A percentile compares a stretch with the other conserved stretches of the same genome.
phyloP scores from a whole-genome alignment of 2,329 filamentous ascomycete genomes.

The Pestalotiopsis sp. region DNA sequence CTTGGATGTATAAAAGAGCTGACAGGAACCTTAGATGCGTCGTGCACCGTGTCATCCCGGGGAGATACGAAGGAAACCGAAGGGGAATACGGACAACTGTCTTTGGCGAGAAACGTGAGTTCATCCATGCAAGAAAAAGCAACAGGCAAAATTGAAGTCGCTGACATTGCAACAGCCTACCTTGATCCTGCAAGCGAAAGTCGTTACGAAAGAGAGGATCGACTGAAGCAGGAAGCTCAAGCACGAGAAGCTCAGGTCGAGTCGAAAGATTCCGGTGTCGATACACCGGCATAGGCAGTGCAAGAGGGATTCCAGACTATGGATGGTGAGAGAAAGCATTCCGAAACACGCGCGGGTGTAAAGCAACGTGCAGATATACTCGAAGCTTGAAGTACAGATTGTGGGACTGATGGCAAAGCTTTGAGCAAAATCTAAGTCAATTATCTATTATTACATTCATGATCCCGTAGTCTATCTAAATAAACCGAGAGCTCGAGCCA shows the following conservation, averaged over 20 bases:
- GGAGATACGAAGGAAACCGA: conserved; percentile 36
- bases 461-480: too few species aligned
- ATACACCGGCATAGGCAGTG: background rate
- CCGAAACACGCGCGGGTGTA: too few species aligned
- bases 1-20: conserved; percentile 26
- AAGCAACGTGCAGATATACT: too few species aligned
- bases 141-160: background rate
- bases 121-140: conserved; percentile 12
- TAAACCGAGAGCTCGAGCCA: too few species aligned
- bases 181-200: conserved; percentile 23
- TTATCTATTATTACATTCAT: too few species aligned
- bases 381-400: too few species aligned
- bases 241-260: background rate
- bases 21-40: too few species aligned
- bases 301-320: background rate
- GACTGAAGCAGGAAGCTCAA: background rate
- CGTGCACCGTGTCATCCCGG: conserved; percentile 43
- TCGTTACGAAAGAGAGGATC: conserved; percentile 16
- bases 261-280: background rate
- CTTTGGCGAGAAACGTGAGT: conserved; percentile 46
- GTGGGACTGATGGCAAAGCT: too few species aligned
- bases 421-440: too few species aligned
- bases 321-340: background rate
- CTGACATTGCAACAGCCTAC: conserved; percentile 1
- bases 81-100: conserved; percentile 43